Evolutionary conservation across 1,139 yeast genomes (phyloP).

Genomic region (Pichia sp.): DNA sequence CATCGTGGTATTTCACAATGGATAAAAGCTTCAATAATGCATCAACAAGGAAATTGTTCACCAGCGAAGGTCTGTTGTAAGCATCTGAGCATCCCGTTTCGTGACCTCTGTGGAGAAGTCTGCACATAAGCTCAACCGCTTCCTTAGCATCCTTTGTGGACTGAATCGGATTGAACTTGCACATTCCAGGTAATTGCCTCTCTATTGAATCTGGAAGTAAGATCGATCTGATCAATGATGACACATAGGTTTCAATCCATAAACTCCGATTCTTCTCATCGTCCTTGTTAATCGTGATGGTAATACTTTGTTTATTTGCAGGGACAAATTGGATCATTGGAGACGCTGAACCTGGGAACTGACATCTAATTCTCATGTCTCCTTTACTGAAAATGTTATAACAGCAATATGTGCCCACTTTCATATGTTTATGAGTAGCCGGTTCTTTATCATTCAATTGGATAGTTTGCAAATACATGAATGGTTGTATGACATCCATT

Average conservation of each 20-base stretch:
- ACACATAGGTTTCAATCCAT: slow-evolving; percentile 81
- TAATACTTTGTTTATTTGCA: slow-evolving; percentile 15
- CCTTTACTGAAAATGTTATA: slow-evolving; percentile 43
- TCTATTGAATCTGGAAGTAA: slow-evolving; percentile 61
- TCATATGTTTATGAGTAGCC: slow-evolving; percentile 23
- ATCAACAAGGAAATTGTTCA: slow-evolving; percentile 71
- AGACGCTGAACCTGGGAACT: slow-evolving; percentile 25
- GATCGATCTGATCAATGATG: slow-evolving; percentile 65
- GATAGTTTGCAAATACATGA: slow-evolving; percentile 70
- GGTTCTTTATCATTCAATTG: slow-evolving; percentile 20
- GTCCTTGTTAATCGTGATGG: slow-evolving; percentile 14
- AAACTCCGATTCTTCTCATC: slow-evolving; percentile 28
- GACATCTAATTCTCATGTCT: slow-evolving; percentile 36
- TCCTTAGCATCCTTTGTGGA: slow-evolving; percentile 41
- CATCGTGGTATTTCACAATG: slow-evolving; percentile 56
- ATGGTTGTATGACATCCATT: slow-evolving; percentile 51
- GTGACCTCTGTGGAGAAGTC: slow-evolving; percentile 59
- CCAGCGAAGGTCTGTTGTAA: slow-evolving; percentile 60
- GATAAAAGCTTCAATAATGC: slow-evolving; percentile 60
- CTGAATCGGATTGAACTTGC: slow-evolving; percentile 37
- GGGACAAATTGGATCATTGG: slow-evolving; percentile 27
- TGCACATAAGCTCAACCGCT: slow-evolving; percentile 55
- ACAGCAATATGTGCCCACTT: slow-evolving; percentile 40
- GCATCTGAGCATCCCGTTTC: slow-evolving; percentile 56
- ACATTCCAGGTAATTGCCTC: slow-evolving; percentile 51